phyloP scores from a whole-genome alignment of 371 early-diverging fungal genomes.

The Syncephalastrum sp. region DNA sequence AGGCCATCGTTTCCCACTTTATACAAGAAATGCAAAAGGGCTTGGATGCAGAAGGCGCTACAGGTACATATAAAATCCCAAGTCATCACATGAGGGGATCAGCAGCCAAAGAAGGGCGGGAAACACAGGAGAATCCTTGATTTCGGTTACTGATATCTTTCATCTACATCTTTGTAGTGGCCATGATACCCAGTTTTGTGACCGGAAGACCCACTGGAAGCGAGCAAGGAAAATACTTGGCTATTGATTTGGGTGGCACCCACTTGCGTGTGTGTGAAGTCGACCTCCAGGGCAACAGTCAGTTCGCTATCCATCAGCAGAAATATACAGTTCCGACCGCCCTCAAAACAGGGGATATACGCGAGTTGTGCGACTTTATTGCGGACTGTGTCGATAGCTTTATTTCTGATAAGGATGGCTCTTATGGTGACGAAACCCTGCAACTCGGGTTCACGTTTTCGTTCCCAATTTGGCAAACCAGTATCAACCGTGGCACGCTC shows the following conservation, averaged over 20 bases:
- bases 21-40: conserved; percentile 75
- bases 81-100: not conserved
- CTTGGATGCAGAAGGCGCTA: conserved; percentile 57
- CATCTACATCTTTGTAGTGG: conserved; percentile 19
- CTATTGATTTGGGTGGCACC: conserved; percentile 94
- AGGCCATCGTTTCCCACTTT: conserved; percentile 63
- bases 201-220: conserved; percentile 74
- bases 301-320: conserved; percentile 64
- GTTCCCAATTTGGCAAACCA: conserved; percentile 86
- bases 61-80: conserved; percentile 19
- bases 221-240: conserved; percentile 83
- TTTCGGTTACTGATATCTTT: not conserved
- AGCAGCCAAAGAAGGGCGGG: not conserved
- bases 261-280: conserved; percentile 90
- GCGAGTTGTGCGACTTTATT: conserved; percentile 83
- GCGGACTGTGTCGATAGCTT: conserved; percentile 84
- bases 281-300: conserved; percentile 67
- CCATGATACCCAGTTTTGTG: conserved; percentile 85
- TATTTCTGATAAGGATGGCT: conserved; percentile 9
- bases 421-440: conserved; percentile 8
- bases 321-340: conserved; percentile 61
- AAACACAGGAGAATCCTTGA: not conserved
- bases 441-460: conserved; percentile 93
- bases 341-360: conserved; percentile 48
- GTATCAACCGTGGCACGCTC: conserved; percentile 77